Evolutionary conservation across 257 asterid species (phyloP).

Genomic region (Plantago ovata): DNA sequence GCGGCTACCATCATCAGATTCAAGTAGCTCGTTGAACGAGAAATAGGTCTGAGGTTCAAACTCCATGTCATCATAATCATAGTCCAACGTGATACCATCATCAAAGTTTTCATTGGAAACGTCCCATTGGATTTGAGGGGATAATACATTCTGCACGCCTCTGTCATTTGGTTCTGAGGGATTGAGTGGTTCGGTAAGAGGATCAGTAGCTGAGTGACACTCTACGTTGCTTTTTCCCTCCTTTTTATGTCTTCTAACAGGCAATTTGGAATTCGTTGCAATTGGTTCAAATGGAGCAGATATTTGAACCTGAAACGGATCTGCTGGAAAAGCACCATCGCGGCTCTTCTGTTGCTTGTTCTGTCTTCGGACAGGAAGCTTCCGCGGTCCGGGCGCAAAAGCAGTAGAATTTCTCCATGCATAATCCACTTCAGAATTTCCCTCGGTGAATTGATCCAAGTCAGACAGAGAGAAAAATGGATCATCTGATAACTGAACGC

Average conservation of each 20-base stretch:
- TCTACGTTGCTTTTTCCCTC: conserved; percentile 22
- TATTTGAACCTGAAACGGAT: conserved; percentile 2
- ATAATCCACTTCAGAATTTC: conserved; percentile 24
- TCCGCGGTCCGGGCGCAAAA: conserved; percentile 20
- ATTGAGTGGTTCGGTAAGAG: not conserved
- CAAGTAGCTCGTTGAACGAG: conserved; percentile 71
- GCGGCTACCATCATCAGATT: conserved; percentile 12
- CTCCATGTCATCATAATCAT: conserved; percentile 44
- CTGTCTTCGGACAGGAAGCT: conserved; percentile 70
- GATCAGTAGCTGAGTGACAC: conserved; percentile 10
- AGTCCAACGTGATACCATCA: conserved; percentile 28
- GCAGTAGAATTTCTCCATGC: conserved; percentile 38
- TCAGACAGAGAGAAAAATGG: conserved; percentile 31
- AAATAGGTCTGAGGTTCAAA: conserved; percentile 96
- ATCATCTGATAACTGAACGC: conserved; percentile 10
- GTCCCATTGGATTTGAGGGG: conserved; percentile 39
- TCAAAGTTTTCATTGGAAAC: conserved; percentile 33
- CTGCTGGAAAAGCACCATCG: not conserved
- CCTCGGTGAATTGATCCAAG: conserved; percentile 31
- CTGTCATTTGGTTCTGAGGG: conserved; percentile 10
- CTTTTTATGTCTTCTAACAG: conserved; percentile 35
- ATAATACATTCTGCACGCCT: conserved; percentile 18
- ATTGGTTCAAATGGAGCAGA: conserved; percentile 19
- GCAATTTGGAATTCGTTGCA: conserved; percentile 41
- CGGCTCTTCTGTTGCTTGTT: conserved; percentile 37